Conservation (phyloP, 129 eudicot genomes). For the Mikania micrantha region DNA sequence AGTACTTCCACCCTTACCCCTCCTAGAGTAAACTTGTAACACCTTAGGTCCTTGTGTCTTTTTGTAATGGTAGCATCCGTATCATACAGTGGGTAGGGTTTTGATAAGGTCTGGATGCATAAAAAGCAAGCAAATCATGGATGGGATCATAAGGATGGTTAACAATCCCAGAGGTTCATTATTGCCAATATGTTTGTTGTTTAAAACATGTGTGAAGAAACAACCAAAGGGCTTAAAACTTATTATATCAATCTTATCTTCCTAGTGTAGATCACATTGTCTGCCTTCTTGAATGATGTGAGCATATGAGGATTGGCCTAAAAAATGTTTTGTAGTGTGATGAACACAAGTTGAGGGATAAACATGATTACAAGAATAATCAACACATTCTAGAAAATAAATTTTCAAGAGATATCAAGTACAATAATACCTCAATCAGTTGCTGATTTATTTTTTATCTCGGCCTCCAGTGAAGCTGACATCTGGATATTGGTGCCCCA, state of each 20-base stretch:
- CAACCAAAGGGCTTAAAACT: neutral
- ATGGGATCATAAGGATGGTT: neutral
- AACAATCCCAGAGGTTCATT: neutral
- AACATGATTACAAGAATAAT: neutral
- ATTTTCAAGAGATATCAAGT: neutral
- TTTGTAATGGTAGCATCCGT: no score
- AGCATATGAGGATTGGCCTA: neutral
- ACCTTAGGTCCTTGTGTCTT: no score
- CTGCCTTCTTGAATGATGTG: neutral
- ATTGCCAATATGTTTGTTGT: neutral
- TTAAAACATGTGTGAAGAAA: no score
- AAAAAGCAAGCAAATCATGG: neutral
- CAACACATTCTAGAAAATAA: neutral
- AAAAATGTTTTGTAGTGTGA: neutral
- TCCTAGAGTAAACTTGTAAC: no score
- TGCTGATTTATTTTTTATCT: conserved; percentile 40
- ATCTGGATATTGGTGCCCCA: conserved; percentile 21
- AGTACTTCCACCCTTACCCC: no score
- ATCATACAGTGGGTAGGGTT: neutral
- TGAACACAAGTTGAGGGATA: neutral
- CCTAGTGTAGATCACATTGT: no score
- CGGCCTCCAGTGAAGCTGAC: conserved; percentile 43
- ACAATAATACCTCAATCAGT: conserved; percentile 57
- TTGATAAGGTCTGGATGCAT: neutral
- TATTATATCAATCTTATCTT: neutral